A percentile compares a stretch with the other conserved stretches of the same genome.
These are phyloP conservation scores for Asterophora lycoperdoides DNA, from an alignment of 768 basidiomycete genomes.

Conservation along the genomic window DNA sequence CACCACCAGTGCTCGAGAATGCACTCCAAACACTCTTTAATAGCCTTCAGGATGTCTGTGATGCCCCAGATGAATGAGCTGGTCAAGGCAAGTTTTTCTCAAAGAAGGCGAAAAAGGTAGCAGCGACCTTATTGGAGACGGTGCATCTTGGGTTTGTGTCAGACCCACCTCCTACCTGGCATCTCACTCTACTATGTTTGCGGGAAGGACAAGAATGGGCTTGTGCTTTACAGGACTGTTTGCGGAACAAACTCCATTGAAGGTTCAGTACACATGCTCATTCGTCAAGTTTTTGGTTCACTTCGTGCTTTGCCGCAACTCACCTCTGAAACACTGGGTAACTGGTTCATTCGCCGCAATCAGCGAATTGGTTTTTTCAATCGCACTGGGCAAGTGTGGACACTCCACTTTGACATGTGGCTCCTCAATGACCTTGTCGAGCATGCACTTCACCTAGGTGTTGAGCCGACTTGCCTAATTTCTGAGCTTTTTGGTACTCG, in stretches of 20 bases:
- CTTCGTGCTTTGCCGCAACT: slow-evolving; percentile 2
- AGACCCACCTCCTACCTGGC: slow-evolving; percentile 1
- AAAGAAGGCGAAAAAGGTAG: not conserved
- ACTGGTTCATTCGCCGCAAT: not conserved
- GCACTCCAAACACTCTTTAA: not conserved
- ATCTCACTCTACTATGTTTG: not conserved
- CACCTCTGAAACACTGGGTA: not conserved
- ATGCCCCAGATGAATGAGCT: not conserved
- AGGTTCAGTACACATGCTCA: slow-evolving; percentile 1
- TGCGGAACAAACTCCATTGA: not conserved
- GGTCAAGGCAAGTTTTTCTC: not conserved
- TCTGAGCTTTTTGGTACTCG: not conserved
- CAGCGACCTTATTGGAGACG: not conserved
- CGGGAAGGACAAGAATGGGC: not conserved
- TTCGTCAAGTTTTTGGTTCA: not conserved
- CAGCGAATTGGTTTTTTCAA: slow-evolving; percentile 5
- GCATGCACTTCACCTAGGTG: not conserved
- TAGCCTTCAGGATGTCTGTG: not conserved
- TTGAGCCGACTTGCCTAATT: not conserved
- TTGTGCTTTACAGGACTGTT: not conserved
- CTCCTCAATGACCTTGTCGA: not conserved
- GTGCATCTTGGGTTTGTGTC: not conserved
- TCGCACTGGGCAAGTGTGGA: not conserved
- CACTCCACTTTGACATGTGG: not conserved
- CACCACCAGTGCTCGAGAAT: not conserved